A percentile compares a stretch with the other conserved stretches of the same genome.
Evolutionary conservation across 2,329 filamentous ascomycete species (phyloP).

Genomic region (Teratosphaeria epicoccoides): DNA sequence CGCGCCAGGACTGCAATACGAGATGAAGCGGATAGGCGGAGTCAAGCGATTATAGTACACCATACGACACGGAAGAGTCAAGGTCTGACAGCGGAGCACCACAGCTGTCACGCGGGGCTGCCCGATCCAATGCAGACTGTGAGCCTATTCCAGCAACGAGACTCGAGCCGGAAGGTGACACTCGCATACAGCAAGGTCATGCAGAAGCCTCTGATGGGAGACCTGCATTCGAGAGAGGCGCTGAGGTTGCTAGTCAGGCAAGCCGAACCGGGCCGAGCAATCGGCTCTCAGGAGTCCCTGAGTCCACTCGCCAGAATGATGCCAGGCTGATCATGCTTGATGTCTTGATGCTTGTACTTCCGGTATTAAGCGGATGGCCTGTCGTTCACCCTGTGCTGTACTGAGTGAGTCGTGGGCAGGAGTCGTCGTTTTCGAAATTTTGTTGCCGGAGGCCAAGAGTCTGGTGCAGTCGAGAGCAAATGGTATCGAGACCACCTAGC

Average conservation of each 20-base stretch:
- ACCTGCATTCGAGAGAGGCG: too few species aligned
- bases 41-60: neutral
- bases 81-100: too few species aligned
- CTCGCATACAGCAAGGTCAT: too few species aligned
- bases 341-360: neutral
- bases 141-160: neutral
- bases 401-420: neutral
- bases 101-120: too few species aligned
- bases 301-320: neutral
- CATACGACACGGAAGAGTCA: neutral
- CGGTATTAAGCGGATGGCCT: neutral
- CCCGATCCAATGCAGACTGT: too few species aligned
- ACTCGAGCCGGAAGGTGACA: too few species aligned
- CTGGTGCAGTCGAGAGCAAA: neutral
- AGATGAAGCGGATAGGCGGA: neutral
- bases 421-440: neutral
- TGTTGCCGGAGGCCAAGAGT: too few species aligned
- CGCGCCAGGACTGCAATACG: constrained; percentile 2
- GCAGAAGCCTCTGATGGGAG: too few species aligned
- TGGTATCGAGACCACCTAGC: neutral
- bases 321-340: neutral
- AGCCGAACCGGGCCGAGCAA: neutral
- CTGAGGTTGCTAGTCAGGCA: neutral
- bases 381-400: constrained; percentile 4
- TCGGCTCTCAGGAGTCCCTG: neutral